phyloP scores from a whole-genome alignment of 306 rosid genomes.

The Citrullus amarus region DNA sequence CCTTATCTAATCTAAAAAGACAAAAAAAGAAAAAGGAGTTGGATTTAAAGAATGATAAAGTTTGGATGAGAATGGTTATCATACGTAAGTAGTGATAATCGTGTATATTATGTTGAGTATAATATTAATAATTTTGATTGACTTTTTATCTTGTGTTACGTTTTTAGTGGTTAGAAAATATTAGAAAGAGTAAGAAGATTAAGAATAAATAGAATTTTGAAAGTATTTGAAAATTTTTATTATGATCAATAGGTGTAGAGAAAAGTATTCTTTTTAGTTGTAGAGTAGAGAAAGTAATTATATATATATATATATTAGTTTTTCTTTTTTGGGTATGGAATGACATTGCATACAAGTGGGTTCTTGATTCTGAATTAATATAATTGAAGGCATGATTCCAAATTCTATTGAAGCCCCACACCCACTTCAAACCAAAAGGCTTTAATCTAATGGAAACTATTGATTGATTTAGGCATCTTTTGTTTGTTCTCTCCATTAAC shows the following conservation, averaged over 20 bases:
- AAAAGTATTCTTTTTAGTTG: too few relatives aligned
- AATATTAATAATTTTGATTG: too few relatives aligned
- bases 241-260: too few relatives aligned
- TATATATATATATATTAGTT: too few relatives aligned
- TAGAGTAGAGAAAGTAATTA: too few relatives aligned
- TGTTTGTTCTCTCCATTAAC: not conserved
- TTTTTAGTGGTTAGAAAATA: not conserved
- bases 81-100: too few relatives aligned
- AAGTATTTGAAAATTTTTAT: too few relatives aligned
- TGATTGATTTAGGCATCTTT: not conserved
- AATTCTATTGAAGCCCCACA: slow-evolving; percentile 3
- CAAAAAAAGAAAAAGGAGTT: too few relatives aligned
- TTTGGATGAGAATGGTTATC: not conserved
- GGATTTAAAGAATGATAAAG: too few relatives aligned
- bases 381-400: slow-evolving; percentile 6
- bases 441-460: not conserved
- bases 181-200: not conserved
- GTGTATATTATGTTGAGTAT: too few relatives aligned
- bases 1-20: not conserved
- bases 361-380: slow-evolving; percentile 50
- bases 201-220: too few relatives aligned
- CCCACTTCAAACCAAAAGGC: not conserved
- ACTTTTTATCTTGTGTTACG: not conserved
- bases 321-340: not conserved
- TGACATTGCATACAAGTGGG: slow-evolving; percentile 31